A percentile compares a stretch with the other conserved stretches of the same genome.
Evolutionary conservation across 1,284 basidiomycete species (phyloP).

Genomic region (Leccinum angustisporum): DNA sequence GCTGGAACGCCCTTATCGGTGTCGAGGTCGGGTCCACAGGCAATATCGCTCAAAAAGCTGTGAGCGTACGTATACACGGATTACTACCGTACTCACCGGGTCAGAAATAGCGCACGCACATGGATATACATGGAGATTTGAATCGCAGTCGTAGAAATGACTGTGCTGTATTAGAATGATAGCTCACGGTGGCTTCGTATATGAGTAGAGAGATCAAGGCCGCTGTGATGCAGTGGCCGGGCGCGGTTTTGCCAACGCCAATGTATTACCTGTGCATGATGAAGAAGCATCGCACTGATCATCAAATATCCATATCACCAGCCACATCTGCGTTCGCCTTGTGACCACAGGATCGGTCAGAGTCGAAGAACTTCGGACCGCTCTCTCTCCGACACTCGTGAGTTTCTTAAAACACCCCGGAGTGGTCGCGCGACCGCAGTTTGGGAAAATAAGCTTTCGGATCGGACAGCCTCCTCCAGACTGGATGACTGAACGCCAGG

Average conservation of each 20-base stretch:
- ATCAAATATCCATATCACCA: not conserved
- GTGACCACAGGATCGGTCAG: not conserved
- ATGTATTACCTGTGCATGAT: not conserved
- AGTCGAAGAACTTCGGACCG: not conserved
- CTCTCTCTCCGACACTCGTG: not conserved
- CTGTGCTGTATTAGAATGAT: not conserved
- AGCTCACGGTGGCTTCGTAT: not conserved
- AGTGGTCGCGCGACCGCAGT: not conserved
- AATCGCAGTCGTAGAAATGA: not conserved
- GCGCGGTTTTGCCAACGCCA: not conserved
- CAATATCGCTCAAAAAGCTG: not conserved
- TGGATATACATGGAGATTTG: not conserved
- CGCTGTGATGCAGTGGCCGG: not conserved
- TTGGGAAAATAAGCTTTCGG: constrained; percentile 8
- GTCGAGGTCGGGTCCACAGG: not conserved
- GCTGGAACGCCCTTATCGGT: constrained; percentile 2
- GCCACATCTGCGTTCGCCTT: not conserved
- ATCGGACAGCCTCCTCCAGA: not conserved
- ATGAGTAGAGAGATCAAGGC: not conserved
- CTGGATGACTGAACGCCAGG: not conserved
- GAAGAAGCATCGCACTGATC: not conserved
- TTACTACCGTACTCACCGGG: not conserved
- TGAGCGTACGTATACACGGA: not conserved
- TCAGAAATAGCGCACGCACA: not conserved
- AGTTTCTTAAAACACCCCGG: not conserved